phyloP scores from a whole-genome alignment of 805 yeast species.

The Kazachstania viticola region DNA sequence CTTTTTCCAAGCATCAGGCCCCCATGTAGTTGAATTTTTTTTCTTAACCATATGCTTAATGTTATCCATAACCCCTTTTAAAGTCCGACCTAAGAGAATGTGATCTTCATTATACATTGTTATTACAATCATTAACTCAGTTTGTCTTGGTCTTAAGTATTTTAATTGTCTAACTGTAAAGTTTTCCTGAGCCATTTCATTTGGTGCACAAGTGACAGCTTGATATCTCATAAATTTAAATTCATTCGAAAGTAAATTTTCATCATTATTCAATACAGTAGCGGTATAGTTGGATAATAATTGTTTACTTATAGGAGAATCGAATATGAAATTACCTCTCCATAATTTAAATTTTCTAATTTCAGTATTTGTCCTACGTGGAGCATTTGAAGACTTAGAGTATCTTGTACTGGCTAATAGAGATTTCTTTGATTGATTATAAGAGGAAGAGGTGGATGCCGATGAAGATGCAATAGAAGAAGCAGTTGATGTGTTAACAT shows the following conservation, averaged over 20 bases:
- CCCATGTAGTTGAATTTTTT: conserved; percentile 70
- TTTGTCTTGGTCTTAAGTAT: conserved; percentile 65
- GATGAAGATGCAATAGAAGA: conserved; percentile 1
- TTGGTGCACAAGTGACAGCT: conserved; percentile 89
- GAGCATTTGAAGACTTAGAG: too few relatives aligned
- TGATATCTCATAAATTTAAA: conserved; percentile 84
- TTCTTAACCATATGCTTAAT: conserved; percentile 61
- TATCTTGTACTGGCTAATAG: not conserved
- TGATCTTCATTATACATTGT: conserved; percentile 91
- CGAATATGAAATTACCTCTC: conserved; percentile 73
- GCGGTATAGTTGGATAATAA: conserved; percentile 40
- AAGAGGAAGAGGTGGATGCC: conserved; percentile 6
- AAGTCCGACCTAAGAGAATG: conserved; percentile 65
- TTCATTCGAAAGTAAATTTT: conserved; percentile 33
- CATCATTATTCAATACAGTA: conserved; percentile 34
- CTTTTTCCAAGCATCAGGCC: conserved; percentile 91
- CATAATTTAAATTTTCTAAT: conserved; percentile 24
- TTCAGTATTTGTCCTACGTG: conserved; percentile 16
- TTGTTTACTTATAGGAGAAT: conserved; percentile 75
- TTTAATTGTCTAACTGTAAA: conserved; percentile 78
- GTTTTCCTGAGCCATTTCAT: conserved; percentile 44
- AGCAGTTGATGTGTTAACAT: conserved; percentile 5
- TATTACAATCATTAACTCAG: conserved; percentile 76
- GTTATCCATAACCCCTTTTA: conserved; percentile 85
- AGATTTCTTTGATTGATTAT: conserved; percentile 2